Percentiles rank a stretch among this genome's conserved stretches.
These are phyloP conservation scores for Candida morakotiae DNA, from an alignment of 805 yeast species.

Conservation along the genomic window DNA sequence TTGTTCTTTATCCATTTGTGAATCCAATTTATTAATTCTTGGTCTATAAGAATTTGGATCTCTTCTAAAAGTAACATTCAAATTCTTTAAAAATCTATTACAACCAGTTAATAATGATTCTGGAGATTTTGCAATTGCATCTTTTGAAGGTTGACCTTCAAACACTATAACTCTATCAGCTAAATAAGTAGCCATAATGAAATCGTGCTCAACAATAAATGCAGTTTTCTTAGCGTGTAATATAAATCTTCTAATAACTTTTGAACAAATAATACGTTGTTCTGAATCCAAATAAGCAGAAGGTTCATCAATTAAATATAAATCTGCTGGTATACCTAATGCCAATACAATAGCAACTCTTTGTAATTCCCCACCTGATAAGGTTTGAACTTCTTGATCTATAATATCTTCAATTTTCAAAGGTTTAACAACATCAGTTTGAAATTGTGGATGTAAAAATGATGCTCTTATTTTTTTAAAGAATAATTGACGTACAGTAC, in stretches of 20 bases:
- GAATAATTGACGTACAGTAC: conserved; percentile 96
- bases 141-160: conserved; percentile 88
- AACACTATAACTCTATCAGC: conserved; percentile 98
- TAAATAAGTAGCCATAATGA: conserved; percentile 98
- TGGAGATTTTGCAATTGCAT: conserved; percentile 83
- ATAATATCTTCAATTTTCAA: conserved; percentile 88
- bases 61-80: conserved; percentile 98
- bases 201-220: conserved; percentile 99
- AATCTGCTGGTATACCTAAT: conserved; percentile 91
- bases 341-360: conserved; percentile 97
- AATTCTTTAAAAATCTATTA: conserved; percentile 92
- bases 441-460: conserved; percentile 94
- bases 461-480: conserved; percentile 93
- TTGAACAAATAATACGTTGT: conserved; percentile 98
- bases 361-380: conserved; percentile 99
- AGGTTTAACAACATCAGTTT: conserved; percentile 96
- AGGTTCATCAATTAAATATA: conserved; percentile 96
- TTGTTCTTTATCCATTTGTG: conserved; percentile 99
- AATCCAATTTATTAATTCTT: conserved; percentile 94
- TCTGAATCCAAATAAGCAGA: conserved; percentile 98
- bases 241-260: conserved; percentile 95
- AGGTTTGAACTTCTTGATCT: conserved; percentile 95
- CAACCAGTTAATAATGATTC: conserved; percentile 95
- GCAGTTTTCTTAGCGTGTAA: conserved; percentile 97
- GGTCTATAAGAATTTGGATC: conserved; percentile 98